Conservation (phyloP, 202 grass and related monocot species). For the Cymbopogon flexuosus region DNA sequence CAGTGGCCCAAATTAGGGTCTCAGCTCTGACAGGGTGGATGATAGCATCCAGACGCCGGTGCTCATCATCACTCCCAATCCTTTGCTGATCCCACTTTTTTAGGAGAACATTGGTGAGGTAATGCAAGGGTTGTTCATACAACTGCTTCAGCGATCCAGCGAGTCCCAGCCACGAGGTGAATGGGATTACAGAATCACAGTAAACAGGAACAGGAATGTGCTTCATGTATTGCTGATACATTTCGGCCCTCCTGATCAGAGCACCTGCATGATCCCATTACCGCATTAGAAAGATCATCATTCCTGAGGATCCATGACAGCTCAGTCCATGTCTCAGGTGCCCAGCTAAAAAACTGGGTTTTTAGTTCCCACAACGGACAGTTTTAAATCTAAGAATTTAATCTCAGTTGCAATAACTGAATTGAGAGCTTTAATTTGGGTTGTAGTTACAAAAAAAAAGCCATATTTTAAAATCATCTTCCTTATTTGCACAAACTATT, state of each 20-base stretch:
- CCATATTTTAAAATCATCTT: not conserved
- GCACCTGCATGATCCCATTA: slow-evolving; percentile 62
- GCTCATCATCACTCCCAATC: slow-evolving; percentile 45
- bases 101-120: slow-evolving; percentile 70
- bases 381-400: not conserved
- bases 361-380: not conserved
- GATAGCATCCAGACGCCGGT: slow-evolving; percentile 49
- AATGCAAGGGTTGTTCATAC: slow-evolving; percentile 74
- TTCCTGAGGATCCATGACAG: not conserved
- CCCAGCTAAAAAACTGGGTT: too few relatives aligned
- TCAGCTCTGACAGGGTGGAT: slow-evolving; percentile 70
- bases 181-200: slow-evolving; percentile 50
- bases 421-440: not conserved
- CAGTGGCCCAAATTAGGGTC: slow-evolving; percentile 62
- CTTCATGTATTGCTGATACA: slow-evolving; percentile 94
- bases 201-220: slow-evolving; percentile 59
- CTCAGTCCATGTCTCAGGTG: not conserved
- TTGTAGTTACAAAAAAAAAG: not conserved
- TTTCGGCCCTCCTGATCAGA: slow-evolving; percentile 70
- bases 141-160: slow-evolving; percentile 65
- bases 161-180: slow-evolving; percentile 72
- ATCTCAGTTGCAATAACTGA: not conserved
- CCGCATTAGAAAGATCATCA: slow-evolving; percentile 13
- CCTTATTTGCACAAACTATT: not conserved
- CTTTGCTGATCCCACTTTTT: slow-evolving; percentile 71